Conservation (phyloP, 73 alveolate genomes). For the Paramecium caudatum region DNA sequence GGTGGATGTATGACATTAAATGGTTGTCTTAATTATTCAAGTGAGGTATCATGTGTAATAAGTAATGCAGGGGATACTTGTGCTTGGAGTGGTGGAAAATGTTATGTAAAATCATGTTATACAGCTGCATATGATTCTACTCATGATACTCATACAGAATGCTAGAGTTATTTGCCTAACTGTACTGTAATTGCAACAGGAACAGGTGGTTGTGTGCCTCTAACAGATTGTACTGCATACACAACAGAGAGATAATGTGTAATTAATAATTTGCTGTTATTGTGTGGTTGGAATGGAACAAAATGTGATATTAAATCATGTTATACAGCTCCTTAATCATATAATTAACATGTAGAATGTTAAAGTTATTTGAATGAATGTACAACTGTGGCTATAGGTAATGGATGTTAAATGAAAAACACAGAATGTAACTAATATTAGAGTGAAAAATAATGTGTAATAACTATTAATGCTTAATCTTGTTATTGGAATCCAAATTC, state of each 20-base stretch:
- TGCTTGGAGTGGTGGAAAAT: conserved; percentile 58
- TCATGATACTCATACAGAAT: conserved; percentile 16
- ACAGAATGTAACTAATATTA: conserved; percentile 17
- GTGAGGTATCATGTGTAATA: background rate
- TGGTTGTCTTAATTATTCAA: conserved; percentile 7
- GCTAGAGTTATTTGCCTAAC: background rate
- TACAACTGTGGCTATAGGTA: background rate
- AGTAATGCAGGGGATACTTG: background rate
- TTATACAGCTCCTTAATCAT: conserved; percentile 14
- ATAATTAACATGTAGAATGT: conserved; percentile 16
- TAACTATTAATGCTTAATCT: background rate
- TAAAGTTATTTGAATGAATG: background rate
- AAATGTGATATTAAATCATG: conserved; percentile 41
- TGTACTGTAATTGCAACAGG: conserved; percentile 41
- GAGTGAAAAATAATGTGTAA: conserved; percentile 14
- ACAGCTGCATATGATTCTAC: conserved; percentile 62
- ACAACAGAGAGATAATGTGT: conserved; percentile 1
- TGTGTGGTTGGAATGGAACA: conserved; percentile 54
- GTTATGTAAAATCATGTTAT: conserved; percentile 41
- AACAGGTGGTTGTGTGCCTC: conserved; percentile 48
- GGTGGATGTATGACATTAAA: conserved; percentile 36
- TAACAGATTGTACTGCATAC: conserved; percentile 7
- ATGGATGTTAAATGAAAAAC: background rate
- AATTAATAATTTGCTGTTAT: background rate
- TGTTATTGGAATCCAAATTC: conserved; percentile 53